Evolutionary conservation across 805 yeast genomes (phyloP).

Genomic region (Teunomyces lycoperdinae): DNA sequence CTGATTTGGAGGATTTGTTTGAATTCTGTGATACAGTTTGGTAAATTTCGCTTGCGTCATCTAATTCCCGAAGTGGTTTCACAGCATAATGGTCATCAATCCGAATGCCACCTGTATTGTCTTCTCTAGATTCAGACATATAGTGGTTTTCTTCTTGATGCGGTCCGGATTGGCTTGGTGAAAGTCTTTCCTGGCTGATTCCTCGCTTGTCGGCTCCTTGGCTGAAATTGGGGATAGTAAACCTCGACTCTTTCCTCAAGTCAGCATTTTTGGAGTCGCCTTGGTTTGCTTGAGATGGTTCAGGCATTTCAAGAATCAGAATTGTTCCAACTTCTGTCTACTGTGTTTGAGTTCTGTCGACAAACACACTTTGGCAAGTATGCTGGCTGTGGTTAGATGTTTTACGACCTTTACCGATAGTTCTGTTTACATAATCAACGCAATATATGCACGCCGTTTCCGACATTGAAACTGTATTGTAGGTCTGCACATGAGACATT

Average conservation of each 20-base stretch:
- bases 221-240: neutral
- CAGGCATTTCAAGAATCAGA: neutral
- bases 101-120: neutral
- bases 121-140: neutral
- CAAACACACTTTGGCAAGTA: neutral
- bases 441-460: neutral
- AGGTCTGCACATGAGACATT: too few species aligned
- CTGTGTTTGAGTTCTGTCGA: neutral
- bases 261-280: neutral
- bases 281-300: neutral
- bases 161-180: neutral
- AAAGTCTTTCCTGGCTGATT: neutral
- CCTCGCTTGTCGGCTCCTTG: neutral
- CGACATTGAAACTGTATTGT: too few species aligned
- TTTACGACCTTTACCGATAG: neutral
- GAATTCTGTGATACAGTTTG: conserved; percentile 6
- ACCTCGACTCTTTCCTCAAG: neutral
- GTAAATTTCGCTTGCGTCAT: conserved; percentile 9
- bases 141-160: neutral
- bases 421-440: neutral
- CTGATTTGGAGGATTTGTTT: conserved; percentile 2
- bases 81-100: neutral
- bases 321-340: neutral
- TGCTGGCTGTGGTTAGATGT: neutral
- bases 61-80: conserved; percentile 8